Evolutionary conservation across 2,329 filamentous ascomycete species (phyloP), one percentile per base, ranked within the genome.

Genomic region (Furcasterigmium sp.): DNA sequence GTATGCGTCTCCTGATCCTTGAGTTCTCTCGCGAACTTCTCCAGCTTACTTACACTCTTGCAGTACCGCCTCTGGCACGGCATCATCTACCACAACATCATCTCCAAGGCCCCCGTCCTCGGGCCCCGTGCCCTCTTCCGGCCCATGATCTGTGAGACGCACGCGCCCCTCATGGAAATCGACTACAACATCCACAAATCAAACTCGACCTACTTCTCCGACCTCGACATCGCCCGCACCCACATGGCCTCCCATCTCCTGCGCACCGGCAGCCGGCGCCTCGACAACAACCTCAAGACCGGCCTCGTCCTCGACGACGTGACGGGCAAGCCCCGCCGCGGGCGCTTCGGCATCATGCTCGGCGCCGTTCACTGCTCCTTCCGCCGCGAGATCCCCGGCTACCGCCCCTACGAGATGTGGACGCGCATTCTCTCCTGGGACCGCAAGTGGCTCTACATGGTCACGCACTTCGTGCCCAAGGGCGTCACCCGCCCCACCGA

Each of bases 121-220:
- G 68, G 70, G 37, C 76, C 82, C 2, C 73, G 80, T 47, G 78
- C 84, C 32, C 77, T 93, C 51, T 93, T 91, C 69, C 77, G 81
- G 39, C 83, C 86, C 38, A 67, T 85, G 41, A 80, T 87, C 46
- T 80, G 83, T 14, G 69, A 73, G 30, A 80, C 84, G 7, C 79
- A 82, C 56, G 78, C 84, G 13, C 78, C 86, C 1, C 66, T 86
- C 42, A 75, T 86, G 53, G 89, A 95, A 65, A 88, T 84, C 55
- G 91, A 95, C 67, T 88, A 90, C 69, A 91, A 93, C 67, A 59
- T 89, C 34, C 86, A 91, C 73, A 90, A 91, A 61, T 83, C 82
- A 46, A 88, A 90, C 68, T 81, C 78, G 53, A 94, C 89, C n/a
- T 95, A 94, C 69, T 94, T 94, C 59, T 73, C 82, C 51, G 89